phyloP scores from a whole-genome alignment of 257 asterid species.

The Nicotiana attenuata region DNA sequence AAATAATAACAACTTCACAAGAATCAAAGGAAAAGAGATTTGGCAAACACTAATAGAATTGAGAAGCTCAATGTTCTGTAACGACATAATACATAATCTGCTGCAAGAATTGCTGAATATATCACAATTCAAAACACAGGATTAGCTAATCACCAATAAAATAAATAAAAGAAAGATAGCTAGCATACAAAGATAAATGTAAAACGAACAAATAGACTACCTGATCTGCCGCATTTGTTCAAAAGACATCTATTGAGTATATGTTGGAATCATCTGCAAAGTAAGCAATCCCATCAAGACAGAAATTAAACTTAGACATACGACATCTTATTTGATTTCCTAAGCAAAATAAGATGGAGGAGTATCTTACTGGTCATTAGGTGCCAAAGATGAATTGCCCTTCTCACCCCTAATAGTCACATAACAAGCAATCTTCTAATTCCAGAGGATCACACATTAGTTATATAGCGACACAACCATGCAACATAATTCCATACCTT shows the following conservation, averaged over 20 bases:
- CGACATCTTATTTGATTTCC: too few species aligned
- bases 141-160: background rate
- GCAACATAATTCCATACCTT: too few species aligned
- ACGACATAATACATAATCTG: background rate
- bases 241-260: slow-evolving; percentile 45
- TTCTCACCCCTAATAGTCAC: too few species aligned
- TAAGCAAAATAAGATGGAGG: too few species aligned
- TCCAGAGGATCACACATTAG: too few species aligned
- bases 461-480: too few species aligned
- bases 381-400: too few species aligned
- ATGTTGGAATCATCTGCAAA: slow-evolving; percentile 63
- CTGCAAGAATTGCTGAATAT: background rate
- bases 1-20: background rate
- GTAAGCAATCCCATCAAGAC: slow-evolving; percentile 67
- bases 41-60: background rate
- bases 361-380: too few species aligned
- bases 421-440: too few species aligned
- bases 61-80: background rate
- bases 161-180: background rate
- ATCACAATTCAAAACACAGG: background rate
- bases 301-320: too few species aligned
- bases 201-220: slow-evolving; percentile 27
- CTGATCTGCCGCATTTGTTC: slow-evolving; percentile 70
- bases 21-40: background rate
- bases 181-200: background rate